phyloP scores from a whole-genome alignment of 2,329 filamentous ascomycete species.

The Orbilia blumenaviensis region DNA sequence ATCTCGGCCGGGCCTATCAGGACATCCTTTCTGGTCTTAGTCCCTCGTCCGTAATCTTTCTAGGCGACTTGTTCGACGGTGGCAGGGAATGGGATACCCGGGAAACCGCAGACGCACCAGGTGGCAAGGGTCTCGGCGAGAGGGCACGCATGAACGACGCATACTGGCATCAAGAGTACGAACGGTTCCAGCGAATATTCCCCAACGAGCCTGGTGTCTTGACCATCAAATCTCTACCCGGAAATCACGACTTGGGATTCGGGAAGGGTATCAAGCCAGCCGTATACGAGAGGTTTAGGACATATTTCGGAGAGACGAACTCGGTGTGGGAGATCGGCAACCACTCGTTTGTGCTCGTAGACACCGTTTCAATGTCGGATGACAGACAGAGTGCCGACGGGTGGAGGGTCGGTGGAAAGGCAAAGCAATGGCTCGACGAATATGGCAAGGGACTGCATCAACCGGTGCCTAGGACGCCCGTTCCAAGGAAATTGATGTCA shows the following conservation, averaged over 20 bases:
- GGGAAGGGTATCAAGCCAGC: conserved; percentile 81
- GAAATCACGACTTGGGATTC: conserved; percentile 95
- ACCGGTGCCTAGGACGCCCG: conserved; percentile 58
- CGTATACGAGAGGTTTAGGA: conserved; percentile 82
- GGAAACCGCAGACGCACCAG: conserved; percentile 62
- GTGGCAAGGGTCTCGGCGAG: conserved; percentile 31
- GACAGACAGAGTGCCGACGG: conserved; percentile 73
- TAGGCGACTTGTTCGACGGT: conserved; percentile 95
- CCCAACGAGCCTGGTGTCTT: conserved; percentile 73
- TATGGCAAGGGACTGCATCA: conserved; percentile 68
- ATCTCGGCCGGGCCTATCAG: conserved; percentile 83
- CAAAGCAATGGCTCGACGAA: conserved; percentile 69
- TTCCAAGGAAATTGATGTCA: conserved; percentile 60
- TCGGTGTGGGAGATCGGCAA: conserved; percentile 91
- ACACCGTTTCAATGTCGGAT: conserved; percentile 87
- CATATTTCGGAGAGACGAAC: conserved; percentile 91
- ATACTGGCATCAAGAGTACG: conserved; percentile 88
- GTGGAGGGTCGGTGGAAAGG: conserved; percentile 69
- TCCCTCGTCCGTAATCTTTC: conserved; percentile 89
- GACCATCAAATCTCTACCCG: conserved; percentile 84
- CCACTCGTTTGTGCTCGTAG: conserved; percentile 92
- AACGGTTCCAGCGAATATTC: conserved; percentile 86
- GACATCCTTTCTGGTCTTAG: conserved; percentile 76
- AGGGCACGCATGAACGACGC: conserved; percentile 73
- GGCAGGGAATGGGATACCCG: conserved; percentile 91